Base-by-base conservation (phyloP, 306 rosid species). In the Begonia masoniana region DNA sequence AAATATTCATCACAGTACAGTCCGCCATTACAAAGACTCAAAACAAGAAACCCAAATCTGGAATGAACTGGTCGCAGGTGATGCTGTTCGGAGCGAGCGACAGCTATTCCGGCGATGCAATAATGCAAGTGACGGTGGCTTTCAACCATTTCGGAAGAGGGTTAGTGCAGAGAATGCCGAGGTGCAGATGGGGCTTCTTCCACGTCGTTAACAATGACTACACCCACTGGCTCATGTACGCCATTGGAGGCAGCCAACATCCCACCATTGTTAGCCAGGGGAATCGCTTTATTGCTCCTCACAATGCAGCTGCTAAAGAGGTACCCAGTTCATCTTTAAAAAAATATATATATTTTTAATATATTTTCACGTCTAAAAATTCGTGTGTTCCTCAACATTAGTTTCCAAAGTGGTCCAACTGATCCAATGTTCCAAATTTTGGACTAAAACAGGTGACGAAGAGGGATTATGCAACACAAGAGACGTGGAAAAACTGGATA, bases 211-310 rank as follows among this genome's bases (percentile, higher is more conserved):
- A 88, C 70, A 84, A 88, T 45, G 88, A 77, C 67, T 88, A 84
- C 72, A 81, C 82, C 47, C 92, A 79, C 10, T 88, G 95, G 95
- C 64, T 69, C 43, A 84, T 81, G 97, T 88, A 88, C 17, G 97
- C 97, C 71, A 82, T 88, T 13, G 97, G 97, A 6, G 93, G 95
- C 13, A 84, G 77, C 75, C 17, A 47, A 58, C 57, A 72, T 42
- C 93, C 97, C 19, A 88, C 93, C 48, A 64, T 88, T 13, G 68
- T 88, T 12, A 82, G 93, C 51, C 95, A 88, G 63, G 97, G 93
- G 17, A 88, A 84, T 61, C 43, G 88, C 52, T 88, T 82, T 58
- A 70, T 79, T 2, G 93, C 74, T 31, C 77, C 84, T 16, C 26
- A 58, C 2, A 68, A 61, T 68, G 4, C 0, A 0, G 0, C 6